Percentiles rank a stretch among this genome's conserved stretches.
These are phyloP conservation scores for Moniliophthora roreri DNA, from an alignment of 1,284 basidiomycete species.

Conservation along the genomic window DNA sequence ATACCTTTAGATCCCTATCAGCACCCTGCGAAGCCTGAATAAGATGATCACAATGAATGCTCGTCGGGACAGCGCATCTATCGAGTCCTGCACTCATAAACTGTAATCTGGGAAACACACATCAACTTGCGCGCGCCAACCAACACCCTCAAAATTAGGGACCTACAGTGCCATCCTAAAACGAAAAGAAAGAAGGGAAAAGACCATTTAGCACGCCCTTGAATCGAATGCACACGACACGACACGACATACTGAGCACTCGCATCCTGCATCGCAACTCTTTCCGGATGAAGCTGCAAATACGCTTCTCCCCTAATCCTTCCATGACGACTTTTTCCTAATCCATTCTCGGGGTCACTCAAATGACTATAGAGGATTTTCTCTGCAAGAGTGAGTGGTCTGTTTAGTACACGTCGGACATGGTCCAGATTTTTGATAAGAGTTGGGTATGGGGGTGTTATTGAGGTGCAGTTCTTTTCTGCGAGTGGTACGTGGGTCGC, in stretches of 20 bases:
- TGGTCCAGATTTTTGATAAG: constrained; percentile 75
- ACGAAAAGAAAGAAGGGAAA: too few species aligned
- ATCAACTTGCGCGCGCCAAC: too few species aligned
- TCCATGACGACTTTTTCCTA: constrained; percentile 49
- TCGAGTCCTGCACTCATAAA: constrained; percentile 97
- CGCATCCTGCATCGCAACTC: constrained; percentile 99
- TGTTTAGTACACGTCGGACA: constrained; percentile 71
- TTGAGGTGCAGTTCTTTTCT: constrained; percentile 74
- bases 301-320: constrained; percentile 86
- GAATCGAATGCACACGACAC: too few species aligned
- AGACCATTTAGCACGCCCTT: too few species aligned
- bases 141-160: constrained; percentile 8
- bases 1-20: constrained; percentile 76
- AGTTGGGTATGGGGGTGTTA: constrained; percentile 86
- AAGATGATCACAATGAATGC: constrained; percentile 97
- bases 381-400: constrained; percentile 90
- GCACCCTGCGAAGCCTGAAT: constrained; percentile 91
- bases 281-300: constrained; percentile 87
- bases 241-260: constrained; percentile 81
- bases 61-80: constrained; percentile 80
- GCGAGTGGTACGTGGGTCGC: constrained; percentile 53
- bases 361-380: constrained; percentile 98
- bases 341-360: constrained; percentile 58
- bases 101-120: constrained; percentile 78
- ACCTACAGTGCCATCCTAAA: constrained; percentile 76